A percentile compares a stretch with the other conserved stretches of the same genome.
Conservation (phyloP, 768 basidiomycete genomes). For the Tulasnella sp. region DNA sequence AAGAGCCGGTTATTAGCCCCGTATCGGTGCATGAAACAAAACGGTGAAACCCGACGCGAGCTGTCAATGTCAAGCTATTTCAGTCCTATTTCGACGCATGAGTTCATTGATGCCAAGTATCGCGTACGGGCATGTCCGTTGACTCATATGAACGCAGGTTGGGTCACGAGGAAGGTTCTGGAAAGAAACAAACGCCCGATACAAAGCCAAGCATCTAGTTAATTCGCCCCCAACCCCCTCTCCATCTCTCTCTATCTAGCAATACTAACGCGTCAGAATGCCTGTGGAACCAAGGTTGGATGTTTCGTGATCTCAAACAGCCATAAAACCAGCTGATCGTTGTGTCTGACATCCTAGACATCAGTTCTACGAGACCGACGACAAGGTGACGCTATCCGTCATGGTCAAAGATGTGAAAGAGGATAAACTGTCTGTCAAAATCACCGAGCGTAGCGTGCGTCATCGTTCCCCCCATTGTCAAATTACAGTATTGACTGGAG, state of each 20-base stretch:
- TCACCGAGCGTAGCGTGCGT: constrained; percentile 40
- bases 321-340: not conserved
- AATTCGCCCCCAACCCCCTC: no score
- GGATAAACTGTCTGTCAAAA: constrained; percentile 46
- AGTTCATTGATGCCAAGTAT: no score
- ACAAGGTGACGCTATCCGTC: constrained; percentile 57
- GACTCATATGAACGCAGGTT: no score
- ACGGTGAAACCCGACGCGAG: no score
- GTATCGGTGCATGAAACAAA: no score
- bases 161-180: no score
- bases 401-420: constrained; percentile 72
- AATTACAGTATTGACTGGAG: not conserved
- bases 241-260: not conserved
- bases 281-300: constrained; percentile 14
- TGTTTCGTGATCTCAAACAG: not conserved
- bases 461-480: not conserved
- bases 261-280: not conserved
- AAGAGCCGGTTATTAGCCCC: no score
- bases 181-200: no score
- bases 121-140: no score
- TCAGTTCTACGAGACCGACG: constrained; percentile 84
- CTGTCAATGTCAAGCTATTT: no score
- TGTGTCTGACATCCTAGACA: constrained; percentile 37
- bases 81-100: no score
- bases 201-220: no score